Percentiles rank a stretch among this genome's conserved stretches.
Evolutionary conservation across 2,329 filamentous ascomycete species (phyloP).

Genomic region (Leptoxyphium fumago): DNA sequence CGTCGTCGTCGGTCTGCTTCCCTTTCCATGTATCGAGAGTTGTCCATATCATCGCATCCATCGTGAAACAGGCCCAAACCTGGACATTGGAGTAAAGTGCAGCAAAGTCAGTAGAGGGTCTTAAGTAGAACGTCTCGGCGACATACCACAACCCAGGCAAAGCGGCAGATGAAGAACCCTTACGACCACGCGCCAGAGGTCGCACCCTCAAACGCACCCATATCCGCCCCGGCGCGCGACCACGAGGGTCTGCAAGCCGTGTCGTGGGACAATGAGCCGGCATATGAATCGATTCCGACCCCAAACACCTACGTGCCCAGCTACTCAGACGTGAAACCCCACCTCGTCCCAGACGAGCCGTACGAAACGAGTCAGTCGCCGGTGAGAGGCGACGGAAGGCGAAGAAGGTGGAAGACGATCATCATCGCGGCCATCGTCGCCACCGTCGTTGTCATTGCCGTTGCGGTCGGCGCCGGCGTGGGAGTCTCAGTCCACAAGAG

Average conservation of each 20-base stretch:
- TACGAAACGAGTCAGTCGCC: not conserved
- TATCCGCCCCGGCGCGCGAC: not conserved
- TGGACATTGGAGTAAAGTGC: too few relatives aligned
- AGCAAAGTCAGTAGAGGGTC: too few relatives aligned
- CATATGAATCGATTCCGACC: not conserved
- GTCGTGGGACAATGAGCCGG: not conserved
- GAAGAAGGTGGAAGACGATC: not conserved
- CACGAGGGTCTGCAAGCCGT: not conserved
- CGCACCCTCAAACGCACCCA: not conserved
- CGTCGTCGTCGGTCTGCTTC: too few relatives aligned
- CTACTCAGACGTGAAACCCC: not conserved
- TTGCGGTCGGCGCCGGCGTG: not conserved
- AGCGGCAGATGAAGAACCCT: too few relatives aligned
- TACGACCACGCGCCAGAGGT: not conserved
- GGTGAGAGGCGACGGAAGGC: not conserved
- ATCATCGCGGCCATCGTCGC: not conserved
- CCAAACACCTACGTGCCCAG: not conserved
- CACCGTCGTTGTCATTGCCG: not conserved
- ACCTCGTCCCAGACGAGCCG: not conserved
- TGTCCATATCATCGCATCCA: too few relatives aligned
- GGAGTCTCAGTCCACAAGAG: not conserved
- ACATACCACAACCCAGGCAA: too few relatives aligned
- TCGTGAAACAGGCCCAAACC: too few relatives aligned
- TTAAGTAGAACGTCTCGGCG: too few relatives aligned
- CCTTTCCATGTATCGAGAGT: too few relatives aligned